Conservation (phyloP, 768 basidiomycete genomes). For the Antrodiella citrinella region DNA sequence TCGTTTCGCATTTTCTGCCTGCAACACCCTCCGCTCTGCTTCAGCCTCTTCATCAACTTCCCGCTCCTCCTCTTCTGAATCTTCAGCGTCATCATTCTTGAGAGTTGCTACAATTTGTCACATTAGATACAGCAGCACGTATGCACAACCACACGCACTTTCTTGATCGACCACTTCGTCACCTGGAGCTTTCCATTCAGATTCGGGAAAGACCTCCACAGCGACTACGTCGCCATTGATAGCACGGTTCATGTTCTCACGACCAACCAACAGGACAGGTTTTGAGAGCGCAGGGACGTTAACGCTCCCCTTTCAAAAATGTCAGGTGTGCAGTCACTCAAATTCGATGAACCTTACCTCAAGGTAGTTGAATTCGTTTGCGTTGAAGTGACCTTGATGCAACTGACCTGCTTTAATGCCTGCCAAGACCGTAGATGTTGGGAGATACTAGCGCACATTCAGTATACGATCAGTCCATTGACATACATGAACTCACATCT, state of each 20-base stretch:
- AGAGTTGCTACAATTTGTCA: conserved; percentile 78
- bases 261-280: conserved; percentile 76
- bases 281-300: conserved; percentile 64
- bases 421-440: conserved; percentile 60
- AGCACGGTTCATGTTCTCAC: conserved; percentile 93
- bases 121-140: no score
- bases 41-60: conserved; percentile 23
- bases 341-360: conserved; percentile 49
- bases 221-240: conserved; percentile 92
- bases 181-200: conserved; percentile 86
- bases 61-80: conserved; percentile 56
- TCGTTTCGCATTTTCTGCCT: conserved; percentile 17
- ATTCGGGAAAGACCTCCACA: conserved; percentile 79
- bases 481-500: conserved; percentile 46
- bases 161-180: conserved; percentile 95
- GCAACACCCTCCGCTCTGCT: conserved; percentile 23
- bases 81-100: conserved; percentile 82
- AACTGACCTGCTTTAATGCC: conserved; percentile 81
- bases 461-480: neutral
- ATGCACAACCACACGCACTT: conserved; percentile 35
- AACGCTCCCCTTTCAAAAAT: conserved; percentile 59
- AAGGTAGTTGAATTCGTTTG: conserved; percentile 92
- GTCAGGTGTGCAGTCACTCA: neutral
- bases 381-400: conserved; percentile 91
- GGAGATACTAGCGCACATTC: conserved; percentile 47